phyloP scores from a whole-genome alignment of 306 rosid genomes.

The Clitoria ternatea region DNA sequence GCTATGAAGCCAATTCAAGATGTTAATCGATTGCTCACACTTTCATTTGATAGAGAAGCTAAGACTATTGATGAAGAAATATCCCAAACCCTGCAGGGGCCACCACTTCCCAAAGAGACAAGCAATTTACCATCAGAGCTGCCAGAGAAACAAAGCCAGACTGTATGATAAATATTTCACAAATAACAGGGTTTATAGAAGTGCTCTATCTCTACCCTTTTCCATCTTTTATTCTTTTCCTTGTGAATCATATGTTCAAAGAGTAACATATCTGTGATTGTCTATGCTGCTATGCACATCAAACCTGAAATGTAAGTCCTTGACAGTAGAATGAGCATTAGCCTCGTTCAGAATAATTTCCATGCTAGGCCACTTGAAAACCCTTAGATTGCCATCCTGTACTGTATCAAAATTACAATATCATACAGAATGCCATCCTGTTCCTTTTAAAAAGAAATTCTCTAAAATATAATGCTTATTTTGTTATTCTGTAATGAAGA shows the following conservation, averaged over 20 bases:
- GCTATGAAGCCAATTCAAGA: constrained; percentile 17
- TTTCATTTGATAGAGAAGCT: constrained; percentile 59
- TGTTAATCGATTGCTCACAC: constrained; percentile 47
- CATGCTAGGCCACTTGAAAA: constrained; percentile 95
- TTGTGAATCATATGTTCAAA: constrained; percentile 1
- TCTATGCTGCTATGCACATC: constrained; percentile 16
- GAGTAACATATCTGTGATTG: background rate
- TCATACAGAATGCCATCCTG: constrained; percentile 37
- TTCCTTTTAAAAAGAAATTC: constrained; percentile 1
- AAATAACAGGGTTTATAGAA: constrained; percentile 20
- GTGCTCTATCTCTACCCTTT: background rate
- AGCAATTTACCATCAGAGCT: constrained; percentile 82
- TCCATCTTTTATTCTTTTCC: constrained; percentile 6
- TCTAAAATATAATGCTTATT: constrained; percentile 15
- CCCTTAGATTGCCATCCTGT: constrained; percentile 86
- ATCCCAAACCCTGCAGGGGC: constrained; percentile 94
- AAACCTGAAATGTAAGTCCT: constrained; percentile 89
- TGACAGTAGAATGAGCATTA: constrained; percentile 60
- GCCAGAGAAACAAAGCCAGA: constrained; percentile 36
- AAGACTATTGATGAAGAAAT: constrained; percentile 49
- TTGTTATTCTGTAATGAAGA: constrained; percentile 49
- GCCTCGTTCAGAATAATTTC: constrained; percentile 56
- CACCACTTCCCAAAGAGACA: constrained; percentile 73
- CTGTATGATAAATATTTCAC: constrained; percentile 25
- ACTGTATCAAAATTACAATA: constrained; percentile 61